Evolutionary conservation across 495 filamentous ascomycete species (phyloP), one percentile per base, ranked within the genome.

Genomic region (Aspergillus campestris): DNA sequence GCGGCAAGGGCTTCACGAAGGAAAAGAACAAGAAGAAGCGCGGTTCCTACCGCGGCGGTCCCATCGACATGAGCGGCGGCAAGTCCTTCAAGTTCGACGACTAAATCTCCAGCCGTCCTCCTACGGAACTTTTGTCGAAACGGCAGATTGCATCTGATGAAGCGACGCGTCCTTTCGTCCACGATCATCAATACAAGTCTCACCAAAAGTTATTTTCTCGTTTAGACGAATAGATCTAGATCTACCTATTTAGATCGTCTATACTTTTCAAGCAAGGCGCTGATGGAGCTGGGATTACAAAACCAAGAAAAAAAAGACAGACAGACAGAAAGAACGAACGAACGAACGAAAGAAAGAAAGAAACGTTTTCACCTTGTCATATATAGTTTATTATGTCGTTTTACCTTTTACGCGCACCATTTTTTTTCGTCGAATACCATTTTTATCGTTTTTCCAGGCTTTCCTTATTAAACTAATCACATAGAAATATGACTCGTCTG

Each of bases 1-100:
- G 83, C 60, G 94, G 94, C 44, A 97, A 95, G 71, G 87, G 87
- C 10, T 99, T 99, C 69, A 99, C 91, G 43, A 99, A 99, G 76
- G 94, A 97, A 71, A 99, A 99, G 82, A 96, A 99, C 64, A 99
- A 97, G 74, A 86, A 86, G 73, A 74, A 73, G 67, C 65, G 86
- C 55, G 94, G 94, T 38, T 85, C 80, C 40, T 95, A 94, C 71
- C 78, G 82, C 43, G 90, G 89, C 9, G 90, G 90, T 7, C 70
- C 73, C 14, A 88, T 96, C 49, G 87, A 94, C 61, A 82, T 88
- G 47, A 48, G 60, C 14, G 63, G 65, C 11, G 78, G 78, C 13
- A 80, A 81, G 50, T 82, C 84, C 39, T 85, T 91, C 66, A 94
- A 91, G 72, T 95, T 95, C 69, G 85, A 91, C 3, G 82, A 88